phyloP scores from a whole-genome alignment of 202 grass and related monocot species.

The Saccharum hybrid region DNA sequence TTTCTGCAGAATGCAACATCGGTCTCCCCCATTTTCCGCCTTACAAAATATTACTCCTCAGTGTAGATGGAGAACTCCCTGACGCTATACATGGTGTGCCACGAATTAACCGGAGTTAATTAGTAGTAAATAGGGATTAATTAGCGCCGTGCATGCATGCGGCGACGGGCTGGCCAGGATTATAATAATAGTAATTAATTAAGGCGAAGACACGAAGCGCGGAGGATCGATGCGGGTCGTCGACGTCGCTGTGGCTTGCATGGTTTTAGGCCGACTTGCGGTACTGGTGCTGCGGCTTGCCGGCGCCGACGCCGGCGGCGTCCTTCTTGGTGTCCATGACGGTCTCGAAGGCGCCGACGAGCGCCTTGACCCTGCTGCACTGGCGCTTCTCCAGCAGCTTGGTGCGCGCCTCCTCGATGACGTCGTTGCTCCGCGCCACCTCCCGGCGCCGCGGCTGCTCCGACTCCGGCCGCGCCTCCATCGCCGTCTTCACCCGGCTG shows the following conservation, averaged over 20 bases:
- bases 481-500: slow-evolving; percentile 48
- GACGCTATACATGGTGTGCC: not conserved
- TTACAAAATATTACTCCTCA: not conserved
- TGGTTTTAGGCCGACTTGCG: not conserved
- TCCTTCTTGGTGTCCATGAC: slow-evolving; percentile 54
- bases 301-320: not conserved
- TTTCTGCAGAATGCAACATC: slow-evolving; percentile 14
- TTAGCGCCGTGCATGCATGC: not conserved
- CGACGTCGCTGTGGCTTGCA: not conserved
- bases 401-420: slow-evolving; percentile 77
- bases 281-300: slow-evolving; percentile 22
- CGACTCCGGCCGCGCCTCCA: slow-evolving; percentile 38
- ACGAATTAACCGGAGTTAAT: slow-evolving; percentile 19
- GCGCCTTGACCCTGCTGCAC: slow-evolving; percentile 74
- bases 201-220: not conserved
- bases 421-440: slow-evolving; percentile 66
- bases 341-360: slow-evolving; percentile 91
- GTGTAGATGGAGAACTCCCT: not conserved
- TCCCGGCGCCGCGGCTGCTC: slow-evolving; percentile 50
- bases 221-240: not conserved
- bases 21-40: not conserved
- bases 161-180: not conserved
- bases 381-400: slow-evolving; percentile 72
- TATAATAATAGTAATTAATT: not conserved
- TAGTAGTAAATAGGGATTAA: not conserved